These are phyloP conservation scores for Sphaerosporella brunnea DNA, from an alignment of 495 filamentous ascomycete species.

Conservation along the genomic window DNA sequence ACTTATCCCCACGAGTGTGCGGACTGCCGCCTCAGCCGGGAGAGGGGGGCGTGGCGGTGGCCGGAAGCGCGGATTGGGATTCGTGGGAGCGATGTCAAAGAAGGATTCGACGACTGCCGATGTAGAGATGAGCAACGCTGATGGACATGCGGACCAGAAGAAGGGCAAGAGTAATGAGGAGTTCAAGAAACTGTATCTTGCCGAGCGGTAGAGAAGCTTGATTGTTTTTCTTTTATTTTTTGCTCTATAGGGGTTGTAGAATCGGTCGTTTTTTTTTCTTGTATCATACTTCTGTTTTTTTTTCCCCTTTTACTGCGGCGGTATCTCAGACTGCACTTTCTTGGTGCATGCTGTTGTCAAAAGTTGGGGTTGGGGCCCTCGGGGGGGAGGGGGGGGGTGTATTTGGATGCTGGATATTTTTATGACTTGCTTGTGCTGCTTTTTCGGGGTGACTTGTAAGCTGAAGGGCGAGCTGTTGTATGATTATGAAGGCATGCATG, in stretches of 20 bases:
- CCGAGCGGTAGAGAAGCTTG: background rate
- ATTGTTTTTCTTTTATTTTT: background rate
- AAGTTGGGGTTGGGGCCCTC: too few relatives aligned
- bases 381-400: too few relatives aligned
- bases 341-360: too few relatives aligned
- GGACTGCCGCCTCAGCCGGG: conserved; percentile 6
- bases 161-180: conserved; percentile 66
- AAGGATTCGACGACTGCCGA: conserved; percentile 35
- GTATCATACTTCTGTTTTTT: too few relatives aligned
- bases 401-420: too few relatives aligned
- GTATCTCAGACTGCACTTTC: too few relatives aligned
- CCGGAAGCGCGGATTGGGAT: conserved; percentile 28
- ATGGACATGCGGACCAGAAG: conserved; percentile 14
- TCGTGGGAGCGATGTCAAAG: conserved; percentile 31
- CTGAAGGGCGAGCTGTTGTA: too few relatives aligned
- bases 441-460: too few relatives aligned
- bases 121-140: conserved; percentile 34
- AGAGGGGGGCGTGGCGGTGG: conserved; percentile 18
- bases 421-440: too few relatives aligned
- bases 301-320: too few relatives aligned
- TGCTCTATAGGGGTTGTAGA: background rate
- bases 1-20: conserved; percentile 8
- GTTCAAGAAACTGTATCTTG: conserved; percentile 61
- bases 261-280: too few relatives aligned
- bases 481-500: too few relatives aligned